Percentiles rank a stretch among this genome's conserved stretches.
These are phyloP conservation scores for Gremmenia infestans DNA, from an alignment of 2,329 filamentous ascomycete species.

Conservation along the genomic window DNA sequence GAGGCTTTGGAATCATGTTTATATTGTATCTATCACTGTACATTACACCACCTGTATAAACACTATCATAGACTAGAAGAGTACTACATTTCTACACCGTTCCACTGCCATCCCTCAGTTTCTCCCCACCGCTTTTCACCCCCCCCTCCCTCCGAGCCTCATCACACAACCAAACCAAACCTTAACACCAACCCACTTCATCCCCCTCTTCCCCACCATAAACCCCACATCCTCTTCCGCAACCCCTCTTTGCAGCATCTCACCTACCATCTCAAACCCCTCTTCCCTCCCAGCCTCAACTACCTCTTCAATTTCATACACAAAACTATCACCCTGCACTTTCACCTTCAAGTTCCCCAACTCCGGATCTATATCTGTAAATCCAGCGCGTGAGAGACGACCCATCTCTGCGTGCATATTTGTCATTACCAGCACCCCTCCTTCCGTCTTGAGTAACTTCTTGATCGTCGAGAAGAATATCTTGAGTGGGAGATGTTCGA, in stretches of 20 bases:
- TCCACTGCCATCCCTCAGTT: too few relatives aligned
- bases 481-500: conserved; percentile 55
- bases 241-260: conserved; percentile 41
- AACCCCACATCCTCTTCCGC: conserved; percentile 36
- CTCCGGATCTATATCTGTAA: conserved; percentile 47
- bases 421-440: conserved; percentile 51
- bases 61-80: too few relatives aligned
- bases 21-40: too few relatives aligned
- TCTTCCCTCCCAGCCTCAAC: conserved; percentile 42
- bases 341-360: conserved; percentile 42
- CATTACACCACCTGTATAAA: too few relatives aligned
- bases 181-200: conserved; percentile 56
- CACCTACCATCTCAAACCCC: conserved; percentile 41
- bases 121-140: not conserved
- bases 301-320: conserved; percentile 48
- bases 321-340: conserved; percentile 54
- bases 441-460: conserved; percentile 38
- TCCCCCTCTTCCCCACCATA: conserved; percentile 53
- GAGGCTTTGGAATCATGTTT: too few relatives aligned
- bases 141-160: conserved; percentile 19
- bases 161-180: conserved; percentile 51
- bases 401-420: conserved; percentile 68
- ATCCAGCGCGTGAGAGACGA: conserved; percentile 53
- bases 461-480: conserved; percentile 45
- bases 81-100: too few relatives aligned